phyloP scores from a whole-genome alignment of 129 eudicot genomes.

The Tagetes erecta region DNA sequence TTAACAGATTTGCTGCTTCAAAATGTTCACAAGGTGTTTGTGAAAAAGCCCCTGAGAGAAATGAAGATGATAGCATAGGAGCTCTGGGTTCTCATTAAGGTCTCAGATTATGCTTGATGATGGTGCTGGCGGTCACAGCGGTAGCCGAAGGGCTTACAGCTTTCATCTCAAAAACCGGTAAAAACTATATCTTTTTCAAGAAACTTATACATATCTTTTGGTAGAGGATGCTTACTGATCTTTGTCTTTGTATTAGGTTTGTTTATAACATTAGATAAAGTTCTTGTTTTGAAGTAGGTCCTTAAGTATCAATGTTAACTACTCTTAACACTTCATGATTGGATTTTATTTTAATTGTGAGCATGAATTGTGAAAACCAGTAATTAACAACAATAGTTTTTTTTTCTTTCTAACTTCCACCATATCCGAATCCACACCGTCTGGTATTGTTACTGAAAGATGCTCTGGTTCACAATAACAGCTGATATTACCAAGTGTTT shows the following conservation, averaged over 20 bases:
- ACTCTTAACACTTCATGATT: neutral
- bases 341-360: neutral
- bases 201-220: neutral
- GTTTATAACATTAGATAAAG: neutral
- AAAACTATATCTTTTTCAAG: slow-evolving; percentile 16
- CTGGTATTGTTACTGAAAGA: neutral
- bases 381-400: neutral
- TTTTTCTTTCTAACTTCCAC: neutral
- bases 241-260: slow-evolving; percentile 11
- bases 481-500: neutral
- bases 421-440: neutral
- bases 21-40: neutral
- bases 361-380: neutral
- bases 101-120: slow-evolving; percentile 16
- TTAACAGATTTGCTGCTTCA: neutral
- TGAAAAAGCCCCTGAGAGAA: too few relatives aligned
- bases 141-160: neutral
- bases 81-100: too few relatives aligned
- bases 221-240: neutral
- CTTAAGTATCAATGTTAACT: neutral
- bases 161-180: neutral
- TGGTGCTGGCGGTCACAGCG: slow-evolving; percentile 2
- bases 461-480: neutral
- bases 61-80: too few relatives aligned
- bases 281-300: neutral